Base-by-base conservation (phyloP, 2,329 filamentous ascomycete species). In the Colletotrichum musicola region DNA sequence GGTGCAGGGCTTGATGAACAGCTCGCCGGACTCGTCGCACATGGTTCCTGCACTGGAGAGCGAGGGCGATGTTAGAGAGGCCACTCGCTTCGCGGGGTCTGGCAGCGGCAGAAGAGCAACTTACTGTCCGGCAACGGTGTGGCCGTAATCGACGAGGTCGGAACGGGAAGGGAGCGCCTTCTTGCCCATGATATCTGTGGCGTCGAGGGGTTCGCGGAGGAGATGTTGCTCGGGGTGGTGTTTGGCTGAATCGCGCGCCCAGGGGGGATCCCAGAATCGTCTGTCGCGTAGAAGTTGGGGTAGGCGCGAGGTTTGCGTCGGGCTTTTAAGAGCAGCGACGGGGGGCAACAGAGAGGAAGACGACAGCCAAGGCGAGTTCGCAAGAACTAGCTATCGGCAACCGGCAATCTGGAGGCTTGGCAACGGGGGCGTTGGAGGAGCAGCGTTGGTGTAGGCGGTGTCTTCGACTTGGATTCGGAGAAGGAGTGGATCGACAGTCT, bases 1-100 rank as follows among this genome's bases (percentile, higher is more conserved):
- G 0, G 93, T 97, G 80, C 95, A 98, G 18, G 96, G 96, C 81
- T 99, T 99, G 77, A 98, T 93, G 78, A 99, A 93, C 40, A 98
- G 85, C 71, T 92, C 89, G 77, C 96, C 96, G 61, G 93, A 90
- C 63, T 88, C 85, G 76, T 97, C 94, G 77, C 92, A 94, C 74
- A 97, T 88, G 54, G 97, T 95, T 72, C 96, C 96, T 73, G 97
- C 95, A 82, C 95, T 98, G 77, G 53, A 71, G 57, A 47, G 54
- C 14, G 70, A 51, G 63, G 30, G 63, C 55, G 9, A 40, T 13
- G 61, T 68, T 42, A 68, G 60, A 60, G 14, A 63, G 40, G 40
- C 9, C 4, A 16, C 16, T 9, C 18, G n/a, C n/a, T 59, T 16
- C 27, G 64, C 64, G 53, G 53, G 4, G 35, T 44, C 16, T 40